Base-by-base conservation (phyloP, 2,329 filamentous ascomycete species). In the Penicillium freii region DNA sequence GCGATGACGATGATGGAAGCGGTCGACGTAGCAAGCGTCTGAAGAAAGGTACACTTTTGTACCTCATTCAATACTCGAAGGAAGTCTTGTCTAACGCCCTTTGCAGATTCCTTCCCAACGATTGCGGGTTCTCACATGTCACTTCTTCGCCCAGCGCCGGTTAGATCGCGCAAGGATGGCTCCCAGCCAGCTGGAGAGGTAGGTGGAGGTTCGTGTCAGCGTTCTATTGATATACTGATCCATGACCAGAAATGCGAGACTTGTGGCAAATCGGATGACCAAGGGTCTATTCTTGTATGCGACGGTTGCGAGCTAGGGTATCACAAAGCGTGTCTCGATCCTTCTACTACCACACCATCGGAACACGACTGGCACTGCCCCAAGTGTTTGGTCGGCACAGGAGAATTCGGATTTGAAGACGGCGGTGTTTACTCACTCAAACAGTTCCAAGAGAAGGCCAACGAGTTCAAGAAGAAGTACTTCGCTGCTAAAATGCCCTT, bases 71-170 rank as follows among this genome's bases (percentile, higher is more conserved):
- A 36, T n/a, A 42, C 29, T 56, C 40, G 9, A 36, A 51, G 46
- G 33, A 27, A 33, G 27, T 5, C 34, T n/a, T 25, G 15, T 29
- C 38, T 55, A 31, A 40, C 34, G 8, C 45, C 54, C 29, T 9
- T 57, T 44, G 53, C 64, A 78, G 74, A 85, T 71, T 76, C 76
- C 43, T 79, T 82, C 21, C 71, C 93, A 43, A 96, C 91, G 34
- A 91, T 99, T 65, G 92, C 92, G 63, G 94, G 94, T 54, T 97
- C 93, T 51, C 92, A 97, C 77, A 97, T 97, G 92, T 94, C 91
- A 60, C 85, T 93, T 69, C 92, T 96, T 70, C 90, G 93, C 52
- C 91, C 93, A 56, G 87, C 89, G 27, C 87, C 87, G 17, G 75
- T 78, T 9, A 90, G 78, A 51, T 71, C 79, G 42, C 80, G 81